These are phyloP conservation scores for Naegleria gruberi DNA, from an alignment of 208 protist species.

Conservation along the genomic window DNA sequence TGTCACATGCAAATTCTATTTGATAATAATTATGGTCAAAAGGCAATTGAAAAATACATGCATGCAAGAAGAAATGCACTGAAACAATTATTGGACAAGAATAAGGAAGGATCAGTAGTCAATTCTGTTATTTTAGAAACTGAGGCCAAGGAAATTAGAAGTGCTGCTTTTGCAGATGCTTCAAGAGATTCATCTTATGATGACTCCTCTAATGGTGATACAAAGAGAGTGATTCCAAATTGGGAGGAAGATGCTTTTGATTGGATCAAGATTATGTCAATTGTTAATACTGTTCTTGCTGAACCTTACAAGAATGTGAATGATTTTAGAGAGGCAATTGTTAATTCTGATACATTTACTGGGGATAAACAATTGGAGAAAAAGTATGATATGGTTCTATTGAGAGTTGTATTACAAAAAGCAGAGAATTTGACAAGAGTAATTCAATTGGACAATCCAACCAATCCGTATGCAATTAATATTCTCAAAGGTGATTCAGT, in stretches of 20 bases:
- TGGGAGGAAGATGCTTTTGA: background rate
- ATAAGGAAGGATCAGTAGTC: background rate
- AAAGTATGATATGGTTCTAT: background rate
- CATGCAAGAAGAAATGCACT: background rate
- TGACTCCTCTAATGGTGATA: background rate
- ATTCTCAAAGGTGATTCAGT: background rate
- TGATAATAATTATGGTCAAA: background rate
- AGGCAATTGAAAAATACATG: background rate
- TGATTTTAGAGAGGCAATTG: background rate
- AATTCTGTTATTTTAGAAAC: background rate
- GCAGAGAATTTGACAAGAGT: background rate
- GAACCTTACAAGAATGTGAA: background rate
- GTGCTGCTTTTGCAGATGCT: background rate
- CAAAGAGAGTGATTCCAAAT: background rate
- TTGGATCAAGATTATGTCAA: background rate
- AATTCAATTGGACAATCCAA: background rate
- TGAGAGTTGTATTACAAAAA: background rate
- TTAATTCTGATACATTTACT: background rate
- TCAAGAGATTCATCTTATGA: background rate
- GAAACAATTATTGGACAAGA: background rate
- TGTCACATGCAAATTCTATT: conserved; percentile 22
- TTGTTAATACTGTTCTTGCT: background rate
- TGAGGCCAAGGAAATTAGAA: background rate
- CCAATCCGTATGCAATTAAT: background rate
- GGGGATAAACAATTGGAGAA: background rate